Base-by-base conservation (phyloP, 1,284 basidiomycete genomes). In the Exobasidium rhododendri region DNA sequence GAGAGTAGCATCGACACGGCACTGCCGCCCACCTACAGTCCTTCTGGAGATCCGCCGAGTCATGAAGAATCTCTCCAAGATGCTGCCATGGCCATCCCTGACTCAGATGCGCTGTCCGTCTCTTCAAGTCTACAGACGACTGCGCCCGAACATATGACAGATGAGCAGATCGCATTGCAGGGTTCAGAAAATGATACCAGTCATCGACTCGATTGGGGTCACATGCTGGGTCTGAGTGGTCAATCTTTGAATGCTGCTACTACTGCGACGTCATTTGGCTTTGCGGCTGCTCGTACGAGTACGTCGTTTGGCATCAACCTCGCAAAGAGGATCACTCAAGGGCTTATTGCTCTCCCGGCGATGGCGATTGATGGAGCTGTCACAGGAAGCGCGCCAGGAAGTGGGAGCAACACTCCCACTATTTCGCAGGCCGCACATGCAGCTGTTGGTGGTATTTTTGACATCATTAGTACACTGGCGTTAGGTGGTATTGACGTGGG, bases 401-500 rank as follows among this genome's bases (percentile, higher is more conserved):
- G 29, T 55, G 61, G 62, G 10, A 59, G 62, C 45, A 64, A 54
- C 3, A 58, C 51, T 0, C 64, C 71, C 1, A 63, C 63, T 5
- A 62, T 65, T n/a, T 54, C 71, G 10, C 26, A 56, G 17, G 58
- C 58, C 6, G 68, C 71, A 0, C 70, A 75, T 29, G 61, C 66
- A 4, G 60, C 67, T n/a, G 73, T 75, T 11, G 74, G 70, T 0
- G 65, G 62, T 30, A 63, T 75, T 55, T 75, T 74, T 51, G 72
- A 75, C 47, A 58, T 67, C 11, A 69, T 75, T 47, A 67, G 61
- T 6, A 59, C 67, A 1, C 63, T 75, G 20, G 74, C 74, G 24
- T 61, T 73, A 1, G 74, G 74, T 13, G 70, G 70, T 10, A 73
- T 75, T 58, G 70, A 75, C 26, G 30, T 75, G 31, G 71, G 70